These are phyloP conservation scores for Cryptosporidium xiaoi DNA, from an alignment of 169 alveolate species.

Conservation along the genomic window DNA sequence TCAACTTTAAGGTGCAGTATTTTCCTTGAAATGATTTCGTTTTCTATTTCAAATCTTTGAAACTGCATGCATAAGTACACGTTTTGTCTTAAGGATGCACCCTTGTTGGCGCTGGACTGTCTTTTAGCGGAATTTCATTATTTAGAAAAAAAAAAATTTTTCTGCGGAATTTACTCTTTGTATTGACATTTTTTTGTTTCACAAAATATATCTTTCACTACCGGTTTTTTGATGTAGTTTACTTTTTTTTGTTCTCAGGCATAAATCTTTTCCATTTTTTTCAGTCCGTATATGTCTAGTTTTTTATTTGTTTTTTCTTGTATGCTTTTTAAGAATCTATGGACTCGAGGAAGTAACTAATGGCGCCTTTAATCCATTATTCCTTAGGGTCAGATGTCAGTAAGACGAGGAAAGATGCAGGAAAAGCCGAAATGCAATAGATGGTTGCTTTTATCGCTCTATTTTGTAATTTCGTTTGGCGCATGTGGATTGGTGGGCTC, in stretches of 20 bases:
- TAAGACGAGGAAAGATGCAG: constrained; percentile 42
- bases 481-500: constrained; percentile 72
- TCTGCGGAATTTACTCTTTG: not conserved
- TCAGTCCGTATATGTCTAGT: not conserved
- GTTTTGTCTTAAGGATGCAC: constrained; percentile 72
- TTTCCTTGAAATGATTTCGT: constrained; percentile 15
- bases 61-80: constrained; percentile 74
- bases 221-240: too few species aligned
- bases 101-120: constrained; percentile 59
- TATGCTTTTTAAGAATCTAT: not conserved
- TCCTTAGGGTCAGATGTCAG: not conserved
- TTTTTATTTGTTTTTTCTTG: not conserved
- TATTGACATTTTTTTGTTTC: not conserved
- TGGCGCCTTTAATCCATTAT: constrained; percentile 58
- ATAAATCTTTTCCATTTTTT: not conserved
- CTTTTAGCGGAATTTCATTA: not conserved
- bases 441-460: constrained; percentile 45
- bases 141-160: not conserved
- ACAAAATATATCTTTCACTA: too few species aligned
- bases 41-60: constrained; percentile 29
- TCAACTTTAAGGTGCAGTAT: constrained; percentile 52
- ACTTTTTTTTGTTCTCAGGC: not conserved
- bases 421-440: constrained; percentile 55
- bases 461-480: constrained; percentile 55
- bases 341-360: constrained; percentile 16